Evolutionary conservation across 169 alveolate genomes (phyloP).

Genomic region (Babesia bovis): DNA sequence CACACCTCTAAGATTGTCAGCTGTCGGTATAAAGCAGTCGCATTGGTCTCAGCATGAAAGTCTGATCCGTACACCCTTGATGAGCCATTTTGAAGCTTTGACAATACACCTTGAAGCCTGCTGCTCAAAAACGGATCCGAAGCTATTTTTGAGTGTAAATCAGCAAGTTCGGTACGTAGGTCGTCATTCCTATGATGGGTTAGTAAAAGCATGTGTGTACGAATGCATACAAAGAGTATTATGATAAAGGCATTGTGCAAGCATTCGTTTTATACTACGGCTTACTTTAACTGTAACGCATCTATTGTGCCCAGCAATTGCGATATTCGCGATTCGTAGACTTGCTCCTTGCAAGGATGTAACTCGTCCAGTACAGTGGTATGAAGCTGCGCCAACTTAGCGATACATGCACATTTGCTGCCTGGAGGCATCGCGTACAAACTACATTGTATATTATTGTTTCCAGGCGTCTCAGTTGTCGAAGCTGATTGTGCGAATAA

Average conservation of each 20-base stretch:
- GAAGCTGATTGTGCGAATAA: background rate
- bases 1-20: constrained; percentile 41
- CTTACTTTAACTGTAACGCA: constrained; percentile 41
- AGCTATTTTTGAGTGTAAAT: constrained; percentile 49
- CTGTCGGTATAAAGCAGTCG: constrained; percentile 48
- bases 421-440: constrained; percentile 2
- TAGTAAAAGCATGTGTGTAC: background rate
- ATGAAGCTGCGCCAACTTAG: constrained; percentile 56
- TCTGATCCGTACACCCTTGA: background rate
- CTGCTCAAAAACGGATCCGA: constrained; percentile 55
- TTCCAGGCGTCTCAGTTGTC: background rate
- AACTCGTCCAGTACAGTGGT: constrained; percentile 44
- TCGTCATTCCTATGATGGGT: constrained; percentile 41
- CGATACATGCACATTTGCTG: constrained; percentile 44
- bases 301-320: constrained; percentile 42
- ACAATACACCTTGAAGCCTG: constrained; percentile 33
- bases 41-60: background rate
- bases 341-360: constrained; percentile 58
- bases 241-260: background rate
- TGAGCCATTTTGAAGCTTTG: background rate
- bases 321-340: constrained; percentile 49
- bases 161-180: constrained; percentile 47
- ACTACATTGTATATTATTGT: background rate
- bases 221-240: background rate
- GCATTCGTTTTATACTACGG: background rate